phyloP scores from a whole-genome alignment of 2,329 filamentous ascomycete genomes.

The Bipolaris gigantea region DNA sequence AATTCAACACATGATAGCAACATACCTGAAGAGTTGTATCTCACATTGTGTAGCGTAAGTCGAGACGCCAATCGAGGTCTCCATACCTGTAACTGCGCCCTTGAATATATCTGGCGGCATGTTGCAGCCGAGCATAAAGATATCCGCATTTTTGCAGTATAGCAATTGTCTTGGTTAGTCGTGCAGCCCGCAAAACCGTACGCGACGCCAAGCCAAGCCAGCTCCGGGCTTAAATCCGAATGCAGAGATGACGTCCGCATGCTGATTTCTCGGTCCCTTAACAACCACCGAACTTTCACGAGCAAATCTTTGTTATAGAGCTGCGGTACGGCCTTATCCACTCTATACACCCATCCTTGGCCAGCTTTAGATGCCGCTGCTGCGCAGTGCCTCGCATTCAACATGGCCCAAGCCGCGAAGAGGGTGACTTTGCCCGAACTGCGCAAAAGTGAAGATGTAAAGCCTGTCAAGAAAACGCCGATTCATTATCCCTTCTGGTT shows the following conservation, averaged over 20 bases:
- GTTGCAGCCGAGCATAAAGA: conserved; percentile 19
- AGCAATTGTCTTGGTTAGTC: conserved; percentile 13
- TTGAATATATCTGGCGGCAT: conserved; percentile 25
- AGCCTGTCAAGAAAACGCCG: conserved; percentile 32
- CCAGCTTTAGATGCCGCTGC: conserved; percentile 32
- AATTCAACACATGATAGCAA: conserved; percentile 35
- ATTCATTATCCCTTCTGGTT: conserved; percentile 72
- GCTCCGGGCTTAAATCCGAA: conserved; percentile 19
- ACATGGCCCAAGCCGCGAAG: conserved; percentile 48
- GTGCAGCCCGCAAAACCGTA: conserved; percentile 21
- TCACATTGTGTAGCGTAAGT: conserved; percentile 22
- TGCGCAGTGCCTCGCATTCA: not conserved
- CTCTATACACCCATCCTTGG: not conserved
- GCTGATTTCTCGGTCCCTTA: conserved; percentile 25
- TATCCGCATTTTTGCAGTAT: conserved; percentile 31
- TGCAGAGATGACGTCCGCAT: conserved; percentile 32
- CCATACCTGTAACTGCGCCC: conserved; percentile 7
- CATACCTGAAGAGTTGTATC: conserved; percentile 41
- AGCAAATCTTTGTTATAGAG: conserved; percentile 14
- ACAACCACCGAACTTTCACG: conserved; percentile 25
- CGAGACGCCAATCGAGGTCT: conserved; percentile 15
- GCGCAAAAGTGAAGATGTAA: conserved; percentile 49
- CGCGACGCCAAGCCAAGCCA: conserved; percentile 32
- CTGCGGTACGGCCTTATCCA: not conserved
- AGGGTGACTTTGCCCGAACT: conserved; percentile 36